Evolutionary conservation across 2,329 filamentous ascomycete genomes (phyloP), one percentile per base, ranked within the genome.

Genomic region (Microcera coccophila): DNA sequence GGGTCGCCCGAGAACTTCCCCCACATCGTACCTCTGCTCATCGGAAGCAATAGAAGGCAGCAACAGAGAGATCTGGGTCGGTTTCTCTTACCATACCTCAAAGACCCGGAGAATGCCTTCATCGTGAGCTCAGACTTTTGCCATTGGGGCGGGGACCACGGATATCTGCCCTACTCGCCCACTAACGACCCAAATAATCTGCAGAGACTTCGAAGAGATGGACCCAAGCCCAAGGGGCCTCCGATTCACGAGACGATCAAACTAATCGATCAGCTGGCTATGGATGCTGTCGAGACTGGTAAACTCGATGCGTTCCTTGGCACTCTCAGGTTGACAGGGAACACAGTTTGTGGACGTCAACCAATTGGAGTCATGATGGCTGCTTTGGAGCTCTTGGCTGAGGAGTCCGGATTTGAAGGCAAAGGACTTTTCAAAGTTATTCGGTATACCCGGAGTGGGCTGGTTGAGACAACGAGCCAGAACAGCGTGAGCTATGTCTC

Each of bases 401-500:
- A 64, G 17, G 67, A 71, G 19, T 62, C 62, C 9, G 37, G 26
- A 14, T 52, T 29, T 3, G 49, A 65, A 10, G 63, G 58, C 4
- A 74, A 70, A 53, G 67, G 79, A 4, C 73, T 63, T 39, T 94
- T 97, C 65, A 81, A 77, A 55, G 89, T 97, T 58, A 75, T 95
- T 42, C 75, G 85, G 58, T 98, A 98, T 64, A 84, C 95, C 61
- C 79, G 90, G 46, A 98, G 91, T 66, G 83, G 81, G 46, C 70
- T 94, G 63, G 85, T 86, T 3, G 73, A 78, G 52, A 73, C 74
- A 21, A 72, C 84, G 1, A 65, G 62, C 14, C 88, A 95, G 50
- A 93, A 83, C 53, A 96, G 90, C 55, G 93, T 98, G 39, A 96
- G 90, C 68, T 98, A 98, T 65, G 90, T 87, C 3, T 91, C 90